A percentile compares a stretch with the other conserved stretches of the same genome.
phyloP scores from a whole-genome alignment of 495 filamentous ascomycete genomes.

The Penicillium maclennaniae region DNA sequence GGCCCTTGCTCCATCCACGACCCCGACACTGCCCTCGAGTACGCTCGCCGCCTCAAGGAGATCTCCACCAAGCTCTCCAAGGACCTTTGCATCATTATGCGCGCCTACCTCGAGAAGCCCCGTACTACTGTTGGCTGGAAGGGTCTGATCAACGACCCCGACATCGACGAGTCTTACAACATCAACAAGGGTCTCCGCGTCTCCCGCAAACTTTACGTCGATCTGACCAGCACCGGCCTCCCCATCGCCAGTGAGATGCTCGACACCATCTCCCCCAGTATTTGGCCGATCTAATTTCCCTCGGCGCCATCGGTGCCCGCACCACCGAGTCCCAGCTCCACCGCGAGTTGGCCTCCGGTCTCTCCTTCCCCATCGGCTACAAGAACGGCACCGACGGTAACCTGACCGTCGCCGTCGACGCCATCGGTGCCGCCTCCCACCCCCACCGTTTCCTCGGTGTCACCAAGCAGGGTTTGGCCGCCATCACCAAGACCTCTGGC shows the following conservation, averaged over 20 bases:
- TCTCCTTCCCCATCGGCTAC: slow-evolving; percentile 97
- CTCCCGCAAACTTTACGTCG: slow-evolving; percentile 82
- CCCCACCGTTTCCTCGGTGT: slow-evolving; percentile 98
- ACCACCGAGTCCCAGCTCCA: slow-evolving; percentile 98
- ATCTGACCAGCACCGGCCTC: slow-evolving; percentile 80
- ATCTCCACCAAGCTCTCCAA: slow-evolving; percentile 69
- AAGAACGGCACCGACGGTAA: slow-evolving; percentile 99
- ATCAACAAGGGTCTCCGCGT: slow-evolving; percentile 98
- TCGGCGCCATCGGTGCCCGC: slow-evolving; percentile 91
- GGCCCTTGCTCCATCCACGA: slow-evolving; percentile 98
- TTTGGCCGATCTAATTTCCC: slow-evolving; percentile 89
- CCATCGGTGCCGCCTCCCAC: slow-evolving; percentile 84
- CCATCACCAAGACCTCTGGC: slow-evolving; percentile 86
- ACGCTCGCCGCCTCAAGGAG: slow-evolving; percentile 70
- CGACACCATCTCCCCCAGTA: slow-evolving; percentile 96
- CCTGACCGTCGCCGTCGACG: slow-evolving; percentile 90
- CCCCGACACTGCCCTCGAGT: slow-evolving; percentile 81
- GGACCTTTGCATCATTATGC: slow-evolving; percentile 92
- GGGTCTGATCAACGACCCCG: slow-evolving; percentile 96
- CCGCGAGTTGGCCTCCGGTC: slow-evolving; percentile 90
- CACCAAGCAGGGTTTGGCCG: slow-evolving; percentile 95
- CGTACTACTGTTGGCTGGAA: slow-evolving; percentile 99
- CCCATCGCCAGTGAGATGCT: slow-evolving; percentile 97
- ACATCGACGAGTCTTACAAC: slow-evolving; percentile 94
- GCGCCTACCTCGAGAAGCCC: slow-evolving; percentile 98